Base-by-base conservation (phyloP, 2,329 filamentous ascomycete genomes). In the Alternaria burnsii region DNA sequence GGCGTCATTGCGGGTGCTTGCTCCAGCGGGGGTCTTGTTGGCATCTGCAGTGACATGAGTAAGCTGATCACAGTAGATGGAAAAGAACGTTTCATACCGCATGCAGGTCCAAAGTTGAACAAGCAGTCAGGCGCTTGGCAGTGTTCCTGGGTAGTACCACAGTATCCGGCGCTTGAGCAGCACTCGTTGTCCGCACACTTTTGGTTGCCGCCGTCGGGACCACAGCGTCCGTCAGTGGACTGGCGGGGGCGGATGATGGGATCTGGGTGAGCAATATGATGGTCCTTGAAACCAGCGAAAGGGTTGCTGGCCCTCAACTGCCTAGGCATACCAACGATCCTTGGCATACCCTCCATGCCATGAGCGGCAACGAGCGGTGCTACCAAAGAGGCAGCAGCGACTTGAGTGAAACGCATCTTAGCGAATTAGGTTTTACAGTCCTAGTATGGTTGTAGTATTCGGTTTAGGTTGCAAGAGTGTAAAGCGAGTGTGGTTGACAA, bases 121-220 rank as follows among this genome's bases (percentile, higher is more conserved):
- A 85, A 83, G 70, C 88, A 90, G 60, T 87, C 83, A 1, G 88
- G 88, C 16, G 86, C 84, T 16, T 80, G 79, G 77, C 88, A 90
- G 74, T 88, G 87, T 0, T 85, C 81, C 4, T 76, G 72, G 3
- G 81, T 82, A 24, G 73, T 80, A 43, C 86, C 86, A 63, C 87
- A 89, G 80, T 84, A 88, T 41, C 77, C 46, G n/a, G 62, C 59
- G 58, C 52, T 30, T 12, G 75, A 78, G 63, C 75, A 78, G 69
- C 76, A 78, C 61, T 70, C 75, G n/a, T 71, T 73, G 3, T 53
- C 62, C 36, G 62, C 74, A 43, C 76, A 78, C 62, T 47, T 66
- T 62, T 50, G 44, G 16, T 55, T 48, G 16, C 62, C 63, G 38
- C 61, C 67, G 4, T 42, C 40, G 16, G 68, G 59, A 47, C 76